A percentile compares a stretch with the other conserved stretches of the same genome.
Evolutionary conservation across 2,329 filamentous ascomycete genomes (phyloP).

Genomic region (Thelonectria blattea): DNA sequence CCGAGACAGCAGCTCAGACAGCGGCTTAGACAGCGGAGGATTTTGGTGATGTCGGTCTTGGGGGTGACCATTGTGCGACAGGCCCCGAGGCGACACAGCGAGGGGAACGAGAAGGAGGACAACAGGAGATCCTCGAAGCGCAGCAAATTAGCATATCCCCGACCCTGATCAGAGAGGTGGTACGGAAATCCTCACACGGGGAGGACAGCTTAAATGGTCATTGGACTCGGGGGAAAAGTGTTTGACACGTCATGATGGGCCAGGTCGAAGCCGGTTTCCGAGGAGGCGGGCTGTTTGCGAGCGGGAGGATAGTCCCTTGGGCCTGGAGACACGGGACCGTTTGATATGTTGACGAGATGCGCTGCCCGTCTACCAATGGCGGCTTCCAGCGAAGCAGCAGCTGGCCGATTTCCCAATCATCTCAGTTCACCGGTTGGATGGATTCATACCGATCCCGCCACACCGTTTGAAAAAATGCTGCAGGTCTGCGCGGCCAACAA

Average conservation of each 20-base stretch:
- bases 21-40: slow-evolving; percentile 30
- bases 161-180: slow-evolving; percentile 17
- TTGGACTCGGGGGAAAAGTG: slow-evolving; percentile 4
- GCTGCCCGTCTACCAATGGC: not conserved
- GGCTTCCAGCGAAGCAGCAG: not conserved
- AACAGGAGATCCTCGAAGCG: slow-evolving; percentile 12
- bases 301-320: not conserved
- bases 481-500: not conserved
- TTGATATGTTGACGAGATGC: not conserved
- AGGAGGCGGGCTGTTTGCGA: not conserved
- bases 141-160: slow-evolving; percentile 10
- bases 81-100: slow-evolving; percentile 9
- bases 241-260: slow-evolving; percentile 20
- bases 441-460: not conserved
- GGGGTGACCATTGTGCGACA: slow-evolving; percentile 33
- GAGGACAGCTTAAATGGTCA: slow-evolving; percentile 20
- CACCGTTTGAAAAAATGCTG: not conserved
- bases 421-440: not conserved
- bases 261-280: not conserved
- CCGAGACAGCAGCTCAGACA: slow-evolving; percentile 37
- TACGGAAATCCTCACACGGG: slow-evolving; percentile 31
- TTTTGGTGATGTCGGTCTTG: slow-evolving; percentile 31
- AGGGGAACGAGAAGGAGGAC: slow-evolving; percentile 12
- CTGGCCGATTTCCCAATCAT: not conserved
- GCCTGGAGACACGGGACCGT: not conserved